Evolutionary conservation across 2,329 filamentous ascomycete species (phyloP).

Genomic region (Aschersonia sp.): DNA sequence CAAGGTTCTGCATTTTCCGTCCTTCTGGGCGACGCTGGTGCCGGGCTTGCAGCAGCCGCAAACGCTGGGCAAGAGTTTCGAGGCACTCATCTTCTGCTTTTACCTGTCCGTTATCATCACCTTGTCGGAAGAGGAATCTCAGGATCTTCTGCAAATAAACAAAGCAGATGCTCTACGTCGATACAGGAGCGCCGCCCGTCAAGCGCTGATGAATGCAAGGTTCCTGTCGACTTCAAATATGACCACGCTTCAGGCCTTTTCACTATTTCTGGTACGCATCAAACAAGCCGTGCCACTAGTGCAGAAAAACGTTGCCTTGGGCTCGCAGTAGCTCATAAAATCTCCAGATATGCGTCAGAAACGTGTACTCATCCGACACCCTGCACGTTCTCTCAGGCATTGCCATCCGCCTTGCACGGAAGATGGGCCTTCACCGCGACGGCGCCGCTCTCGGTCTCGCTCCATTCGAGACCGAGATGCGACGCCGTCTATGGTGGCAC

Average conservation of each 20-base stretch:
- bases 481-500: conserved; percentile 45
- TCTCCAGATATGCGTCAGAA: conserved; percentile 4
- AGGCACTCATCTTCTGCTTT: conserved; percentile 22
- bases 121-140: conserved; percentile 13
- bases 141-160: conserved; percentile 13
- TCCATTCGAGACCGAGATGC: conserved; percentile 40
- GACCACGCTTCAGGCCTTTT: conserved; percentile 20
- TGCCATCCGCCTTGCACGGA: conserved; percentile 23
- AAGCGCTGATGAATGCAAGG: conserved; percentile 18
- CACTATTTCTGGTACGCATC: conserved; percentile 17
- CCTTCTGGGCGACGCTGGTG: conserved; percentile 6
- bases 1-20: conserved; percentile 24
- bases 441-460: conserved; percentile 12
- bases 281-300: background rate
- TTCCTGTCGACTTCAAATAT: conserved; percentile 20
- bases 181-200: conserved; percentile 16
- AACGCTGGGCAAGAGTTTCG: conserved; percentile 19
- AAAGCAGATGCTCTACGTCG: conserved; percentile 12
- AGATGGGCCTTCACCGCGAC: conserved; percentile 23
- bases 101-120: conserved; percentile 21
- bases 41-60: conserved; percentile 1
- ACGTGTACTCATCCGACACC: conserved; percentile 2
- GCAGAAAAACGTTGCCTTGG: no score
- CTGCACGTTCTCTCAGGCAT: conserved; percentile 5
- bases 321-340: no score